These are phyloP conservation scores for Didymella exigua DNA, from an alignment of 2,329 filamentous ascomycete species.

Conservation along the genomic window DNA sequence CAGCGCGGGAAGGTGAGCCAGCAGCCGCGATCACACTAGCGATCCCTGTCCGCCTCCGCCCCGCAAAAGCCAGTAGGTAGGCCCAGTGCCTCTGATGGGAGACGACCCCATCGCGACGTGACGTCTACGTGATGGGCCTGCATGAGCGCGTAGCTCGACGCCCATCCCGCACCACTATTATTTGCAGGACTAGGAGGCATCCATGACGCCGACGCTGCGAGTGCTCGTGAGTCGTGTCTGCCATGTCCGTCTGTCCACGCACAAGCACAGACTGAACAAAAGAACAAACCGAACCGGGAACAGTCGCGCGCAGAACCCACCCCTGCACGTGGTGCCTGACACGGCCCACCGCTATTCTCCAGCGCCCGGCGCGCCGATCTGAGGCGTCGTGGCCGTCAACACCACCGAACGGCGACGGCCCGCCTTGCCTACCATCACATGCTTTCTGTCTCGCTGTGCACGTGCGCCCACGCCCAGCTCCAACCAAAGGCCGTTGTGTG, in stretches of 20 bases:
- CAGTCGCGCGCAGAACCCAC: background rate
- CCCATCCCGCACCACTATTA: background rate
- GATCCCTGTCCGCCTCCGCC: constrained; percentile 10
- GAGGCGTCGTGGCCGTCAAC: constrained; percentile 2
- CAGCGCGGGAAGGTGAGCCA: constrained; percentile 15
- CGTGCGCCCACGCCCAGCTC: constrained; percentile 13
- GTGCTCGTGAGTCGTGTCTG: background rate
- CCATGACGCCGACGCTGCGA: constrained; percentile 8
- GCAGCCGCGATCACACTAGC: constrained; percentile 12
- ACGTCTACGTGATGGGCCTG: constrained; percentile 15
- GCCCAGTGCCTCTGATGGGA: background rate
- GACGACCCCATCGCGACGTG: constrained; percentile 1
- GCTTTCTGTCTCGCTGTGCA: constrained; percentile 1
- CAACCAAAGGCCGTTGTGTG: background rate
- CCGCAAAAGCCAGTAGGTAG: constrained; percentile 7
- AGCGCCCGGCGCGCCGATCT: background rate
- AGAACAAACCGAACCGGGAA: background rate
- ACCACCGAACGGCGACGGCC: background rate
- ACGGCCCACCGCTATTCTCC: constrained; percentile 5
- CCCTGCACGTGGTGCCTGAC: constrained; percentile 16
- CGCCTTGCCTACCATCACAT: constrained; percentile 9
- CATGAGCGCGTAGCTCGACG: background rate
- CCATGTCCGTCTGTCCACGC: background rate
- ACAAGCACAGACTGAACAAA: background rate
- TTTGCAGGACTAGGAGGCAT: background rate